Evolutionary conservation across 192 early-diverging fungal genomes (phyloP), one percentile per base, ranked within the genome.

Genomic region (Gaertneriomyces semiglobifer): DNA sequence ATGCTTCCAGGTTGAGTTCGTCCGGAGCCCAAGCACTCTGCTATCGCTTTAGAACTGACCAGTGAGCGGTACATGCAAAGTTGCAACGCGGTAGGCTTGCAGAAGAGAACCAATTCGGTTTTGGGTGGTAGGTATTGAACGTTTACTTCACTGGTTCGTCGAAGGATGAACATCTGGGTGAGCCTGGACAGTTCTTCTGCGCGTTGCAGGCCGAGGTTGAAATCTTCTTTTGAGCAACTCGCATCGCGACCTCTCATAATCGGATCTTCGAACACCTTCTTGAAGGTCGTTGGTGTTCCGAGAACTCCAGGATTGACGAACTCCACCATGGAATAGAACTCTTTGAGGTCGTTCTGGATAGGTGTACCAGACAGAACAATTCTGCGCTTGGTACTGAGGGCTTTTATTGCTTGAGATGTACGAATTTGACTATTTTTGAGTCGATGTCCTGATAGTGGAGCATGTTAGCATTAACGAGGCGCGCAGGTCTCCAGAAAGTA

Each of bases 271-370:
- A 66, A 82, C 10, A 80, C 65, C 10, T 50, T 14, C 73, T 66
- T 45, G 9, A 25, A 38, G 16, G 19, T 25, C 55, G 38, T 57
- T 9, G 38, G 38, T 57, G 18, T 16, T 16, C 16, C 5, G 8
- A 57, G 55, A 52, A 54, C 56, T 63, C 60, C 75, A 10, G 88
- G 88, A 83, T 88, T 91, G 79, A 94, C 92, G 69, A 89, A 81
- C 66, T 86, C 89, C 51, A 86, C 76, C 51, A 81, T 70, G 63
- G 80, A 78, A 75, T 92, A 93, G 69, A 91, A 89, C 55, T 89
- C 86, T 50, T 77, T 76, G 53, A 95, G 83, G 73, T 86, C 79
- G 57, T 82, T 87, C 68, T 94, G 82, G n/a, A 84, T 74, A 5
- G 82, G 82, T 1, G 82, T 84, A 33, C 82, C 82, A 6, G 70